Percentiles rank a stretch among this genome's conserved stretches.
Conservation (phyloP, 805 yeast genomes). For the Hanseniaspora osmophila region DNA sequence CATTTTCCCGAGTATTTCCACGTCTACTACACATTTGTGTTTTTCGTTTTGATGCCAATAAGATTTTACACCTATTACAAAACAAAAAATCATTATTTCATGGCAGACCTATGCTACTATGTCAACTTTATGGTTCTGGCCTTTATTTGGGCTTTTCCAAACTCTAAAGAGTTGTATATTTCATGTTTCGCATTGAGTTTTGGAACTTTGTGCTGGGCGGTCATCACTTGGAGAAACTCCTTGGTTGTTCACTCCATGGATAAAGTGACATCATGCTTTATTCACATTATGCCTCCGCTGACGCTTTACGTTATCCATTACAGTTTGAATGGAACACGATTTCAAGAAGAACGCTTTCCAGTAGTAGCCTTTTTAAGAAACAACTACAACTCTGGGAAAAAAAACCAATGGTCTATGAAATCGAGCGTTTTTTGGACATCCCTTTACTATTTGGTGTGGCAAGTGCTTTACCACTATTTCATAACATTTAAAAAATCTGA, state of each 20-base stretch:
- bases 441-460: conserved; percentile 78
- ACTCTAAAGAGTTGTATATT: conserved; percentile 56
- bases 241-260: conserved; percentile 83
- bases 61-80: conserved; percentile 73
- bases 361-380: conserved; percentile 58
- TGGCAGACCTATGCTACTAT: conserved; percentile 89
- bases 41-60: conserved; percentile 61
- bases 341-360: conserved; percentile 48
- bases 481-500: conserved; percentile 70
- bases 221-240: conserved; percentile 90
- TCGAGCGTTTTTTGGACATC: conserved; percentile 55
- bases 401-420: conserved; percentile 41
- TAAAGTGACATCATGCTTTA: conserved; percentile 80
- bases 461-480: conserved; percentile 76
- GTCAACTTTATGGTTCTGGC: conserved; percentile 58
- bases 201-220: conserved; percentile 88
- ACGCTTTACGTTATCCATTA: conserved; percentile 80
- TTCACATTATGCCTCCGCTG: conserved; percentile 82
- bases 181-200: conserved; percentile 75
- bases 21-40: conserved; percentile 49
- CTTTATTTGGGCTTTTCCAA: conserved; percentile 75
- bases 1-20: conserved; percentile 67
- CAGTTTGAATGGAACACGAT: conserved; percentile 41
- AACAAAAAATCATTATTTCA: conserved; percentile 64
- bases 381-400: neutral